These are phyloP conservation scores for Russula dissimulans DNA, from an alignment of 768 basidiomycete species.

Conservation along the genomic window DNA sequence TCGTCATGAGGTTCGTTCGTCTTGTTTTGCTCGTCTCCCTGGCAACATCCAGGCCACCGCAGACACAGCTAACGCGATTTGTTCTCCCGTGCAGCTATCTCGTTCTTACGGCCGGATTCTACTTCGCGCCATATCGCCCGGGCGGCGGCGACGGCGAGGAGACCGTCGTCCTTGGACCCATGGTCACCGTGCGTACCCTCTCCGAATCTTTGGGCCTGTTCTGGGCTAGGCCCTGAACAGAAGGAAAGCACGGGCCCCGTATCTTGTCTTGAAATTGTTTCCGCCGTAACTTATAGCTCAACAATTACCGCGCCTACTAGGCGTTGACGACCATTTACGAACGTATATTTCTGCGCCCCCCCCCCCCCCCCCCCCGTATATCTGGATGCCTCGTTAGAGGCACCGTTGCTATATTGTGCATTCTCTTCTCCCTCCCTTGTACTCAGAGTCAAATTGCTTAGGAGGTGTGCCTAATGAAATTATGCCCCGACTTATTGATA, in stretches of 20 bases:
- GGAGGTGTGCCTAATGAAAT: background rate
- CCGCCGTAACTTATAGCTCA: slow-evolving; percentile 6
- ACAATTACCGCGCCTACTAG: background rate
- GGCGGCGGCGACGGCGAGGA: slow-evolving; percentile 21
- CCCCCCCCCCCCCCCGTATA: background rate
- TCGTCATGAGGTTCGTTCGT: slow-evolving; percentile 68
- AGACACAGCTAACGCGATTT: background rate
- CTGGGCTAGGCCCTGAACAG: slow-evolving; percentile 3
- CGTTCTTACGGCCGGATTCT: slow-evolving; percentile 87
- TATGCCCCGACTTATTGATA: background rate
- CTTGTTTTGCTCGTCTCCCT: background rate
- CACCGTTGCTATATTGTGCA: background rate
- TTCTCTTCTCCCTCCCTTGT: background rate
- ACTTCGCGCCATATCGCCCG: slow-evolving; percentile 55
- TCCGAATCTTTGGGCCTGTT: slow-evolving; percentile 11
- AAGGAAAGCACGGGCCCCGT: background rate
- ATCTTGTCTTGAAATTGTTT: background rate
- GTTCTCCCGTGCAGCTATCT: slow-evolving; percentile 56
- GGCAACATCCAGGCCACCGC: background rate
- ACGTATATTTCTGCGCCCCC: background rate
- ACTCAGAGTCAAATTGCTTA: background rate
- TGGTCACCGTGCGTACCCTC: slow-evolving; percentile 9
- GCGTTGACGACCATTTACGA: slow-evolving; percentile 6
- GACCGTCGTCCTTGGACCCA: background rate
- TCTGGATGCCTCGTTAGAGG: background rate